Base-by-base conservation (phyloP, 176 grass and related monocot genomes). In the Pontederia crassipes region DNA sequence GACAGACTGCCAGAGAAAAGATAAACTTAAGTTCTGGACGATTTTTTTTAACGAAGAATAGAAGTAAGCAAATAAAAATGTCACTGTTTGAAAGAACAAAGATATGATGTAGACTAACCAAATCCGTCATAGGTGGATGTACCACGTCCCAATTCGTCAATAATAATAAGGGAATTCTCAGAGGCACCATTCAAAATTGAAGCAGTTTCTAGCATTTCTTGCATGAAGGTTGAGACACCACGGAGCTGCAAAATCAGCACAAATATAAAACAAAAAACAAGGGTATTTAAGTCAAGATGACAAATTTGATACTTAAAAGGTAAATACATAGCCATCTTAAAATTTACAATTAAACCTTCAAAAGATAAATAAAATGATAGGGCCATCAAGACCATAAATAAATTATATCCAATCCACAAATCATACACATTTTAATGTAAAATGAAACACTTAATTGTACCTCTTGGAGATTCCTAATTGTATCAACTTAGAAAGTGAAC, bases 81-180 rank as follows among this genome's bases (percentile, higher is more conserved):
- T 24, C 4, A 35, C 4, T 35, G 29, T 4, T 35, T 35, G 29
- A 35, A 35, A 35, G 48, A 17, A 55, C 56, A 27, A 1, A 35
- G 51, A 14, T 49, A 65, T 13, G 47, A 26, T 4, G 49, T 6
- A 28, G 12, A 86, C 82, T 47, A 54, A 96, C 91, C 91, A 84
- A 96, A 96, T 81, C 91, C 91, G 87, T 96, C 91, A 78, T 90
- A 96, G 16, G 91, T 96, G 59, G 91, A 96, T 78, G 91, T 96
- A 66, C 91, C 91, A 50, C 91, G 91, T 20, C 91, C 91, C 69
- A 96, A 72, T 72, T 96, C 91, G 65, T 96, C 91, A 67, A 96
- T 90, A 61, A 96, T 96, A 75, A 96, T 74, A 40, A 96, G 75
- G 64, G 91, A 96, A 65, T 87, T 96, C 72, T 96, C 69, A 61